Evolutionary conservation across 2,329 filamentous ascomycete genomes (phyloP), one percentile per base, ranked within the genome.

Genomic region (Cercospora zeina): DNA sequence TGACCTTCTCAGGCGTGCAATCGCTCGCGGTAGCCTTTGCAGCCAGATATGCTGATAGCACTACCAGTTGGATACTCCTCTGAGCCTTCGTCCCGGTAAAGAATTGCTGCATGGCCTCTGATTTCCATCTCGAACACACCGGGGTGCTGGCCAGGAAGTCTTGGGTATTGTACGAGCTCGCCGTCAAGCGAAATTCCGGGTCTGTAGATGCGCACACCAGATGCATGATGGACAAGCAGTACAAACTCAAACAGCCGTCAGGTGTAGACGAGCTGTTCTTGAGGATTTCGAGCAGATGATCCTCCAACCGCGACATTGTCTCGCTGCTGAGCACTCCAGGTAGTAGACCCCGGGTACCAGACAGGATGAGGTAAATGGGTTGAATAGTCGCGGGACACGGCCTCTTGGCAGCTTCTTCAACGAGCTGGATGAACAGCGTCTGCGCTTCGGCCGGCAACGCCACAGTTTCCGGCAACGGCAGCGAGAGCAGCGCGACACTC

Each of bases 211-310:
- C 63, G 36, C 66, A 62, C 37, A 74, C 68, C 9, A 68, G 65
- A 16, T 72, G 71, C 70, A 77, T 75, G 62, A 77, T 75, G 0
- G 72, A 71, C 14, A 78, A 65, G 61, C 76, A 77, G 55, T 75
- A 70, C 9, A 78, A 65, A 11, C 68, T 71, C 8, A 75, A 60
- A 47, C 70, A 70, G 30, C 74, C 69, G 39, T 75, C 71, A 36
- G 68, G 31, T 4, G 64, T 55, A 61, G 65, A 61, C 54, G 65
- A 51, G 49, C 64, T 70, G 55, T 68, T 71, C 21, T 69, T 67
- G 1, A 77, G 60, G 16, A 77, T 74, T 8, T 67, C 65, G 19
- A 75, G 57, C 16, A 77, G 65, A 36, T 72, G 67, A 27, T 71
- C 66, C 62, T 76, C 70, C 27, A 77, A 68, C 4, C 64, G 61